These are phyloP conservation scores for Kwoniella shivajii DNA, from an alignment of 1,284 basidiomycete species.

Conservation along the genomic window DNA sequence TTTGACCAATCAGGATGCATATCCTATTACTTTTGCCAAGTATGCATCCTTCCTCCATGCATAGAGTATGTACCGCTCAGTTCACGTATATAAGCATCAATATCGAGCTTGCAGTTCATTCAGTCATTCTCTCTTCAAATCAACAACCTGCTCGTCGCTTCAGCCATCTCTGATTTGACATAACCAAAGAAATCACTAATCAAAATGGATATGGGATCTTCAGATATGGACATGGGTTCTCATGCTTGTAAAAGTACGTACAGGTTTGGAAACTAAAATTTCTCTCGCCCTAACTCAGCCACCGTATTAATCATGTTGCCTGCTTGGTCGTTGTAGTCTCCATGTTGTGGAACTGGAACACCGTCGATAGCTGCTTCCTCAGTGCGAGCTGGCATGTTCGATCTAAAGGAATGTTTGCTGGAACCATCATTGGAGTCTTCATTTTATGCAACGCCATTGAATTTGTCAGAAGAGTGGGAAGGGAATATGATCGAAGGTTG, in stretches of 20 bases:
- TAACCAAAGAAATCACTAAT: not conserved
- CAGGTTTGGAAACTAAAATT: not conserved
- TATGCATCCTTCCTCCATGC: too few relatives aligned
- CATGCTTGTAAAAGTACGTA: conserved; percentile 36
- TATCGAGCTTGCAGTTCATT: too few relatives aligned
- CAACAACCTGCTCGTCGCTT: not conserved
- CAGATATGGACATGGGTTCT: not conserved
- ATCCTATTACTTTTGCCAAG: not conserved
- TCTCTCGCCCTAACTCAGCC: not conserved
- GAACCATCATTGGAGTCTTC: conserved; percentile 54
- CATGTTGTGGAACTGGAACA: conserved; percentile 55
- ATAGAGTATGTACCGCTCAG: too few relatives aligned
- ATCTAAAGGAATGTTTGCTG: conserved; percentile 51
- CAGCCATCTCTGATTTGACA: not conserved
- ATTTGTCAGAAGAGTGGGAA: conserved; percentile 45
- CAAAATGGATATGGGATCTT: conserved; percentile 31
- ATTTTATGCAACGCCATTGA: conserved; percentile 53
- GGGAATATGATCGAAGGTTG: conserved; percentile 54
- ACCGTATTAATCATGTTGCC: not conserved
- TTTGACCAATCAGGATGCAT: conserved; percentile 2
- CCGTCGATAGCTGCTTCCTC: conserved; percentile 55
- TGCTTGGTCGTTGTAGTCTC: conserved; percentile 29
- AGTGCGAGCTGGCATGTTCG: conserved; percentile 49
- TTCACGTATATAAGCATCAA: too few relatives aligned
- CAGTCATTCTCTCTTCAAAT: not conserved